phyloP scores from a whole-genome alignment of 2,329 filamentous ascomycete genomes.

The Clarireedia hainanense region DNA sequence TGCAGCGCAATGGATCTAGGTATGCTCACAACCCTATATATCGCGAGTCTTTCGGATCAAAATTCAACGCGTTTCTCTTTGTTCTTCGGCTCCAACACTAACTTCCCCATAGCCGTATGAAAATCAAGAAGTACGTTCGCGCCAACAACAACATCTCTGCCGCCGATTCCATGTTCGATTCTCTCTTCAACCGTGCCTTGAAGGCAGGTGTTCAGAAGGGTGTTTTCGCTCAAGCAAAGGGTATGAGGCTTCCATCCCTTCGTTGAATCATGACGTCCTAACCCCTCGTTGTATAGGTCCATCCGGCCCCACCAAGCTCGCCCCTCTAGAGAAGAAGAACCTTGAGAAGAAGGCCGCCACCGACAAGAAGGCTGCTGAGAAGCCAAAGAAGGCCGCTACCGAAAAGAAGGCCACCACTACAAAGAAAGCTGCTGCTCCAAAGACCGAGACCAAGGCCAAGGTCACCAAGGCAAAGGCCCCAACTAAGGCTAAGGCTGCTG shows the following conservation, averaged over 20 bases:
- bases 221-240: conserved; percentile 64
- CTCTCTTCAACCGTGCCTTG: conserved; percentile 63
- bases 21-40: conserved; percentile 14
- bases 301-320: conserved; percentile 66
- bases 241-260: conserved; percentile 39
- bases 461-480: conserved; percentile 40
- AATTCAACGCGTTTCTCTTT: conserved; percentile 23
- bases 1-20: conserved; percentile 29
- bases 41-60: not conserved
- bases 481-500: conserved; percentile 34
- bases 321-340: conserved; percentile 5
- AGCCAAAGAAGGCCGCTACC: conserved; percentile 26
- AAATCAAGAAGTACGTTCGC: conserved; percentile 67
- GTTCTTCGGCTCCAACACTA: conserved; percentile 10
- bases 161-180: conserved; percentile 51
- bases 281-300: conserved; percentile 39
- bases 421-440: conserved; percentile 33
- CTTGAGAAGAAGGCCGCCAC: conserved; percentile 20
- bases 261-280: conserved; percentile 16
- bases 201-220: conserved; percentile 59
- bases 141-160: conserved; percentile 60
- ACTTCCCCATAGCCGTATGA: conserved; percentile 43
- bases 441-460: conserved; percentile 32
- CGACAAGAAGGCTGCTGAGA: conserved; percentile 30
- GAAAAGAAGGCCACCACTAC: conserved; percentile 28